A percentile compares a stretch with the other conserved stretches of the same genome.
These are phyloP conservation scores for Hura crepitans DNA, from an alignment of 441 rosid species.

Conservation along the genomic window DNA sequence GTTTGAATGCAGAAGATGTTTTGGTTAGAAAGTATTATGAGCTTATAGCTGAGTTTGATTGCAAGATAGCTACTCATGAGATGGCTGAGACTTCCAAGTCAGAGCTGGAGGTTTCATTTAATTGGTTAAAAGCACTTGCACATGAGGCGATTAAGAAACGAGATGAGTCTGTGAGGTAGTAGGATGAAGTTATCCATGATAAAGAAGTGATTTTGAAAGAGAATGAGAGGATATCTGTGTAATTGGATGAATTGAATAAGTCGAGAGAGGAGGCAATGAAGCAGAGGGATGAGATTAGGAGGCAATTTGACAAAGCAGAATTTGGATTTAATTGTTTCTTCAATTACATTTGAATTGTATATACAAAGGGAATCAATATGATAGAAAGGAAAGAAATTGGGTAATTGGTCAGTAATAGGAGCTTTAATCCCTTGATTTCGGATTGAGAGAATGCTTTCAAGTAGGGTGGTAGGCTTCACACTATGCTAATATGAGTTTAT, in stretches of 20 bases:
- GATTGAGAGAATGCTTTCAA: too few relatives aligned
- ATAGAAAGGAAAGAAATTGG: too few relatives aligned
- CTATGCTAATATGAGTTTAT: too few relatives aligned
- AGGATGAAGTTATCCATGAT: slow-evolving; percentile 67
- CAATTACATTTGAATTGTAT: too few relatives aligned
- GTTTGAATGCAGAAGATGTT: slow-evolving; percentile 38
- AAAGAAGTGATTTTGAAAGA: slow-evolving; percentile 47
- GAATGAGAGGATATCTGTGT: slow-evolving; percentile 40
- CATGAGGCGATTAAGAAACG: slow-evolving; percentile 79
- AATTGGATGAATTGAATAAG: slow-evolving; percentile 43
- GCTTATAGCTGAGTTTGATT: slow-evolving; percentile 68
- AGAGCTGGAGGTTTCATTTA: slow-evolving; percentile 51
- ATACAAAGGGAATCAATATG: too few relatives aligned
- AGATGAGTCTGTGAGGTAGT: slow-evolving; percentile 60
- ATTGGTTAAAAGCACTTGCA: slow-evolving; percentile 60
- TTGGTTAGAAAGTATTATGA: slow-evolving; percentile 51
- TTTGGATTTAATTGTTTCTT: too few relatives aligned
- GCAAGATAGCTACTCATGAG: slow-evolving; percentile 69
- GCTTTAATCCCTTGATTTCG: too few relatives aligned
- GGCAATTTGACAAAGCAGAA: slow-evolving; percentile 46
- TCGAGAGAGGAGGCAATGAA: slow-evolving; percentile 45
- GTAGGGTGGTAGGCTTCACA: too few relatives aligned
- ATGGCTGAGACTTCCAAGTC: slow-evolving; percentile 64
- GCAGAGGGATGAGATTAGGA: slow-evolving; percentile 47
- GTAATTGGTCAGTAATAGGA: too few relatives aligned